phyloP scores from a whole-genome alignment of 805 yeast genomes.

The Torulaspora quercuum region DNA sequence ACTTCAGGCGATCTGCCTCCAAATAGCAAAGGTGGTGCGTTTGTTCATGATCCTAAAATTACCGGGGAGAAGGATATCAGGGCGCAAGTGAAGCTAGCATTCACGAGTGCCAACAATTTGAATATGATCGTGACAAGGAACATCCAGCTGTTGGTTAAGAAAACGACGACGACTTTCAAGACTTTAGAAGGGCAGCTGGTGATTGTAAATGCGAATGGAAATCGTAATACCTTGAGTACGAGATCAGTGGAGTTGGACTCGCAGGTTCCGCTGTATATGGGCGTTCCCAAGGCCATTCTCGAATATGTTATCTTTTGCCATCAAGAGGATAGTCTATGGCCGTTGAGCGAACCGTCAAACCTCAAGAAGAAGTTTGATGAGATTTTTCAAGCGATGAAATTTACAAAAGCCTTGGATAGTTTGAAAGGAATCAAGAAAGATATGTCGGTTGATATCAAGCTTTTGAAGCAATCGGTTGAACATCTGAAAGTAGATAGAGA shows the following conservation, averaged over 20 bases:
- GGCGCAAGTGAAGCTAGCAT: slow-evolving; percentile 89
- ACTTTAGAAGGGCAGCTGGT: slow-evolving; percentile 87
- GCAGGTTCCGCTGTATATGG: slow-evolving; percentile 76
- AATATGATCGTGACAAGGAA: slow-evolving; percentile 85
- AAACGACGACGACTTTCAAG: slow-evolving; percentile 69
- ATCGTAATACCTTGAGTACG: slow-evolving; percentile 70
- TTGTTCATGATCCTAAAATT: slow-evolving; percentile 86
- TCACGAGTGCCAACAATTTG: slow-evolving; percentile 64
- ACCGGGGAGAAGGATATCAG: slow-evolving; percentile 71
- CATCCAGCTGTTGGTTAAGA: slow-evolving; percentile 67
- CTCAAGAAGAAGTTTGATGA: slow-evolving; percentile 93
- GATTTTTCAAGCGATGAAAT: slow-evolving; percentile 91
- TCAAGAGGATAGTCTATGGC: slow-evolving; percentile 97
- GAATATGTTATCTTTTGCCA: slow-evolving; percentile 96
- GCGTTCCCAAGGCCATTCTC: slow-evolving; percentile 81
- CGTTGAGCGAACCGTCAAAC: slow-evolving; percentile 83
- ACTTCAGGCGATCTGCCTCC: slow-evolving; percentile 97
- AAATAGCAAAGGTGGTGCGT: slow-evolving; percentile 92
- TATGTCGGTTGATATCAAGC: slow-evolving; percentile 66
- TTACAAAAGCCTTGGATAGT: slow-evolving; percentile 82
- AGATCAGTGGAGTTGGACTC: slow-evolving; percentile 80
- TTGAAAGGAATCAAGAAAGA: slow-evolving; percentile 75
- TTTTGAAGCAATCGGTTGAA: slow-evolving; percentile 73
- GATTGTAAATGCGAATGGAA: slow-evolving; percentile 56
- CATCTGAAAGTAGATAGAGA: slow-evolving; percentile 71